phyloP scores from a whole-genome alignment of 129 eudicot genomes.

The Logfia minima region DNA sequence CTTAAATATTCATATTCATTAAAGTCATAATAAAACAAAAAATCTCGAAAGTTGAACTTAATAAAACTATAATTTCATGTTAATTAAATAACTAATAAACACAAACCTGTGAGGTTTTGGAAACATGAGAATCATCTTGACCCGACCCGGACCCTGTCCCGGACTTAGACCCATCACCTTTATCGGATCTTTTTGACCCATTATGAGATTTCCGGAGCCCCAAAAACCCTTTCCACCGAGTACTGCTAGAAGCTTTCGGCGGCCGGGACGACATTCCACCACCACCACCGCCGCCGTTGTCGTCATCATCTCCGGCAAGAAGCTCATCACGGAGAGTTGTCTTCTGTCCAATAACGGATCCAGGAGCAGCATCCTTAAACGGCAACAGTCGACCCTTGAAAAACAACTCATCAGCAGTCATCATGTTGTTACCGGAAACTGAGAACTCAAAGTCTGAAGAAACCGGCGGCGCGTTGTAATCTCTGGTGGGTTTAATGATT shows the following conservation, averaged over 20 bases:
- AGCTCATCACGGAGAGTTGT: conserved; percentile 82
- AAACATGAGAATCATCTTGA: conserved; percentile 20
- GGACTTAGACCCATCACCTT: conserved; percentile 30
- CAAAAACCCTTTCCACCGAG: conserved; percentile 78
- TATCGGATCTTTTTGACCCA: conserved; percentile 65
- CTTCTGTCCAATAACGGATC: conserved; percentile 19
- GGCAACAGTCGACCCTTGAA: conserved; percentile 75
- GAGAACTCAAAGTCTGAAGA: conserved; percentile 87
- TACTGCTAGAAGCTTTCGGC: conserved; percentile 44
- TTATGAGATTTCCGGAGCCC: conserved; percentile 72
- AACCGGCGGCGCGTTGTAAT: conserved; percentile 43
- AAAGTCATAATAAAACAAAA: neutral
- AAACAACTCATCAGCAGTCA: conserved; percentile 80
- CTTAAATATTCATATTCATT: too few relatives aligned
- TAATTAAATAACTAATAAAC: too few relatives aligned
- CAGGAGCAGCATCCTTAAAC: conserved; percentile 41
- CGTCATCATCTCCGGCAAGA: conserved; percentile 54
- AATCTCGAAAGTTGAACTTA: neutral
- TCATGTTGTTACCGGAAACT: conserved; percentile 57
- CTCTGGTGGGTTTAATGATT: conserved; percentile 32
- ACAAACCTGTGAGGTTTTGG: conserved; percentile 45
- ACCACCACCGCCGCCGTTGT: neutral
- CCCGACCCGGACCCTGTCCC: conserved; percentile 26
- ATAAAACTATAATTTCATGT: neutral
- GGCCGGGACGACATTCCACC: conserved; percentile 47